These are phyloP conservation scores for Salmacisia buchloeana DNA, from an alignment of 1,284 basidiomycete genomes.

Conservation along the genomic window DNA sequence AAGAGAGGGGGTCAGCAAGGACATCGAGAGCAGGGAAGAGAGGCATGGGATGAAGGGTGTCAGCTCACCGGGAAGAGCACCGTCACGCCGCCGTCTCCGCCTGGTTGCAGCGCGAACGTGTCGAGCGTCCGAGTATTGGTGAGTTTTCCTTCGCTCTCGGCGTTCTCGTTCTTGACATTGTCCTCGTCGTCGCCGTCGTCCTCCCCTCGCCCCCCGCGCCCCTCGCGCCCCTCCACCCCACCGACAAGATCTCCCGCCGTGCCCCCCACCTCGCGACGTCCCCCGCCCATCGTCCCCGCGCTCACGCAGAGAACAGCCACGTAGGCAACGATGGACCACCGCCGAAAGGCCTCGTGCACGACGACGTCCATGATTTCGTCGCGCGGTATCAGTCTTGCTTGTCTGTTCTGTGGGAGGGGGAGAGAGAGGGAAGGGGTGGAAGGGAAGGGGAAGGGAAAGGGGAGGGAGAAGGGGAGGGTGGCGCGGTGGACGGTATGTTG, in stretches of 20 bases:
- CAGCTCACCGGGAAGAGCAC: neutral
- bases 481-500: neutral
- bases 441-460: neutral
- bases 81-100: neutral
- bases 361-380: slow-evolving; percentile 9
- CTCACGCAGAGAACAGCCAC: neutral
- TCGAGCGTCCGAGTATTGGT: no score
- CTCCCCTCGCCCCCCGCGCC: no score
- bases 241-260: no score
- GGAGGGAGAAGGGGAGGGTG: neutral
- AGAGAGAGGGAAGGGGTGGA: no score
- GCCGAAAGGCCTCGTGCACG: neutral
- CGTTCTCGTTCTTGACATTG: neutral
- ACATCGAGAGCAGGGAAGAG: neutral
- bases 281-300: no score
- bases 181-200: neutral
- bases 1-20: neutral
- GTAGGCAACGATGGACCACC: neutral
- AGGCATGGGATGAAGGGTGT: neutral
- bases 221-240: no score
- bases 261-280: no score
- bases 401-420: no score
- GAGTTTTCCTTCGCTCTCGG: no score
- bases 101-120: neutral
- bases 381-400: neutral